Evolutionary conservation across 768 basidiomycete species (phyloP).

Genomic region (Suillus subluteus): DNA sequence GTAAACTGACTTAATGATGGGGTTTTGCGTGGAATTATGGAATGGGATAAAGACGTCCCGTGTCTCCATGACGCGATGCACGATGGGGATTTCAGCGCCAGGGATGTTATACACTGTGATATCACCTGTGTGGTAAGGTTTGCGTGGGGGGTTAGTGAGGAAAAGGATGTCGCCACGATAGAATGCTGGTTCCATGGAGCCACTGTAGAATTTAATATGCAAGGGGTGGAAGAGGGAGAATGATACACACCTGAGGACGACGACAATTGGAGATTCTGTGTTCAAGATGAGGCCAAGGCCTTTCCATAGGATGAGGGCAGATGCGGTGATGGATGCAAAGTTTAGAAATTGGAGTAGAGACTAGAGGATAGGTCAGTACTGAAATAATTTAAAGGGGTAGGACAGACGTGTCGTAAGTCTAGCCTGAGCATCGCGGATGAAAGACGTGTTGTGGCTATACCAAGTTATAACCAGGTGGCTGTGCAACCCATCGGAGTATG

Average conservation of each 20-base stretch:
- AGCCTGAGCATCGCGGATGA: too few species aligned
- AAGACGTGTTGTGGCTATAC: too few species aligned
- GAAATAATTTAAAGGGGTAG: too few species aligned
- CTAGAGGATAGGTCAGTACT: conserved; percentile 39
- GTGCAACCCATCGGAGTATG: too few species aligned
- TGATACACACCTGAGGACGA: conserved; percentile 81
- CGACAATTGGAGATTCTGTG: conserved; percentile 95
- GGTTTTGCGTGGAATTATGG: conserved; percentile 39
- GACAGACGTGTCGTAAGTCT: too few species aligned
- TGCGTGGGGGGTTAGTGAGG: conserved; percentile 54
- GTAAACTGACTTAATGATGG: too few species aligned
- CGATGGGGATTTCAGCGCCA: conserved; percentile 91
- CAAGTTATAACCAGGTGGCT: too few species aligned
- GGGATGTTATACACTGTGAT: conserved; percentile 98
- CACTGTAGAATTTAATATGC: conserved; percentile 46
- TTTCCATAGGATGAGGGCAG: conserved; percentile 98
- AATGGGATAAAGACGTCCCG: conserved; percentile 60
- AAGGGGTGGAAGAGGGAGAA: too few species aligned
- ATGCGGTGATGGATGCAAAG: conserved; percentile 70
- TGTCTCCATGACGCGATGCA: conserved; percentile 93
- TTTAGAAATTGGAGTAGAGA: conserved; percentile 73
- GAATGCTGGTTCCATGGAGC: conserved; percentile 96
- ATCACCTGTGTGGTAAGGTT: conserved; percentile 86
- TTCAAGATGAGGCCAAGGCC: conserved; percentile 88
- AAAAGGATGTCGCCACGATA: conserved; percentile 96